Conservation (phyloP, 306 rosid genomes). For the Citrullus colocynthis region DNA sequence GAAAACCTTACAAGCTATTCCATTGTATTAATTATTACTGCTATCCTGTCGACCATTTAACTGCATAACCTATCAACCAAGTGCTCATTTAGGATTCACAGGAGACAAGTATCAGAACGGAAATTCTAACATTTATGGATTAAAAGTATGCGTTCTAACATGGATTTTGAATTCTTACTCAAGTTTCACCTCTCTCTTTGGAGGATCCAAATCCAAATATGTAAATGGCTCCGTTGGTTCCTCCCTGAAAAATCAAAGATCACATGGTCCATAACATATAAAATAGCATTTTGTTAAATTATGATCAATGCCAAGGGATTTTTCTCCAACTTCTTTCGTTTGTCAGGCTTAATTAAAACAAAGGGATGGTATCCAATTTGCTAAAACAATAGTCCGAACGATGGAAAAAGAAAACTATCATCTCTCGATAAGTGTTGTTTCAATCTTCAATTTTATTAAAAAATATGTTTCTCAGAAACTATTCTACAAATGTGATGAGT, state of each 20-base stretch:
- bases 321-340: not conserved
- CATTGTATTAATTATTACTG: not conserved
- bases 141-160: not conserved
- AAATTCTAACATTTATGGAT: not conserved
- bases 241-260: slow-evolving; percentile 43
- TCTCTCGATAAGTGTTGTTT: not conserved
- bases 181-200: slow-evolving; percentile 42
- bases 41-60: not conserved
- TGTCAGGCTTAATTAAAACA: not conserved
- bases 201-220: slow-evolving; percentile 66
- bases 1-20: not conserved
- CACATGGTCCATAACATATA: not conserved
- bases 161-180: slow-evolving; percentile 24
- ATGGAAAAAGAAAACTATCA: not conserved
- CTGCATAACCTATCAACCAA: not conserved
- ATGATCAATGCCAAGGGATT: not conserved
- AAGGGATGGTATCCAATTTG: no score
- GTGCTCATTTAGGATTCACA: not conserved
- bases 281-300: not conserved
- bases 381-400: not conserved
- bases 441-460: not conserved
- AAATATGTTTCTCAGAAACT: not conserved
- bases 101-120: not conserved
- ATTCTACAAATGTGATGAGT: not conserved
- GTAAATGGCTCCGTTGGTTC: slow-evolving; percentile 78